Conservation (phyloP, 257 asterid genomes). For the Solanum ossicruentum region DNA sequence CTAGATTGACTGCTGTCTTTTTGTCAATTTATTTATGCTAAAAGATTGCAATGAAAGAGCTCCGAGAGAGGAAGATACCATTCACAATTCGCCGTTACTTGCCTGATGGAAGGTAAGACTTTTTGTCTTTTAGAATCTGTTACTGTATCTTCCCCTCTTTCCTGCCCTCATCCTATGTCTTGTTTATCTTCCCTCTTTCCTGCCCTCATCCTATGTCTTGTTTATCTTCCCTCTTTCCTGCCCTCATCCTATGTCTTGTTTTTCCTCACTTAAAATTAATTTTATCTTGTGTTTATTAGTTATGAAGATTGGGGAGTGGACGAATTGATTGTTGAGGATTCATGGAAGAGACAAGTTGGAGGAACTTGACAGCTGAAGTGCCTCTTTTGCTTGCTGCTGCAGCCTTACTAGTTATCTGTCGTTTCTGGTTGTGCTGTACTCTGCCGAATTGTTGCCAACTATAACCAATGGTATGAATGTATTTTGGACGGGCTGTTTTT, state of each 20-base stretch:
- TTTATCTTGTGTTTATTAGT: not conserved
- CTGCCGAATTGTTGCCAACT: not conserved
- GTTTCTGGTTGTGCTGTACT: not conserved
- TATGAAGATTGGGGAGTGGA: slow-evolving; percentile 44
- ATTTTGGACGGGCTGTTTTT: not conserved
- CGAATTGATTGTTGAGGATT: slow-evolving; percentile 42
- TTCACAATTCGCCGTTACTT: slow-evolving; percentile 86
- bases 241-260: not conserved
- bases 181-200: too few species aligned
- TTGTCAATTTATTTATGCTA: slow-evolving; percentile 3
- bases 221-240: not conserved
- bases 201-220: too few species aligned
- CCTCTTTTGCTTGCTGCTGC: not conserved
- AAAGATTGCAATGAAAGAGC: slow-evolving; percentile 92
- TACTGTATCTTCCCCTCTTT: too few species aligned
- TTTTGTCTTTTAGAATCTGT: not conserved
- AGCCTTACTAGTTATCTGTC: not conserved
- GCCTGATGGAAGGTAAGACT: slow-evolving; percentile 76
- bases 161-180: too few species aligned
- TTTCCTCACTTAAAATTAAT: not conserved
- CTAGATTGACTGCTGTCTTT: not conserved
- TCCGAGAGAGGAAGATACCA: slow-evolving; percentile 72
- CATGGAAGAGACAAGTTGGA: slow-evolving; percentile 46
- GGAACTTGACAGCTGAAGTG: slow-evolving; percentile 14
- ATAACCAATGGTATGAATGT: not conserved